These are phyloP conservation scores for Candida maltosa DNA, from an alignment of 805 yeast species.

Conservation along the genomic window DNA sequence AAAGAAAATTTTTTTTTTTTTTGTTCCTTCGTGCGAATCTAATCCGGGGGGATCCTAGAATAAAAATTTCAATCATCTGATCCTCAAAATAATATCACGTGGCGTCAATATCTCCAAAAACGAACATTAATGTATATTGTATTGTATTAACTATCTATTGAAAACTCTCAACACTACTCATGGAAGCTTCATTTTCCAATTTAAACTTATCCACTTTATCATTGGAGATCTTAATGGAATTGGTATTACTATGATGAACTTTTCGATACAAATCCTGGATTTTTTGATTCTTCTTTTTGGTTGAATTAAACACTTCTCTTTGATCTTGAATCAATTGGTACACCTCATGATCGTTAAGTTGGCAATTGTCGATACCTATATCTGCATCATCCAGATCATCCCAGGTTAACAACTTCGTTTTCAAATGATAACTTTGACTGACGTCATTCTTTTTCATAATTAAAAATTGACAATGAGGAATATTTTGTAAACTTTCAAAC, in stretches of 20 bases:
- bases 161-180: constrained; percentile 17
- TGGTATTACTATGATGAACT: no score
- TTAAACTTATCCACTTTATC: no score
- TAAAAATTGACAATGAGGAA: constrained; percentile 80
- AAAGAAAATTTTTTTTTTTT: neutral
- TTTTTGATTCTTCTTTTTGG: constrained; percentile 40
- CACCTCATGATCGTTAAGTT: constrained; percentile 38
- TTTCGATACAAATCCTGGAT: constrained; percentile 38
- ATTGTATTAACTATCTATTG: constrained; percentile 1
- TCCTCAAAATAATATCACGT: neutral
- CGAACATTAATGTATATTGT: neutral
- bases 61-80: neutral
- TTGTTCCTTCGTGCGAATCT: no score
- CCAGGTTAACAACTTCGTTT: constrained; percentile 72
- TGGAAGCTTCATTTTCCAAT: constrained; percentile 25
- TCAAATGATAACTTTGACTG: constrained; percentile 50
- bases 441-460: constrained; percentile 63
- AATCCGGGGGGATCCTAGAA: no score
- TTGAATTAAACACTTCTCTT: constrained; percentile 30
- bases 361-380: constrained; percentile 27
- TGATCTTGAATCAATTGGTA: constrained; percentile 35
- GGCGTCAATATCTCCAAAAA: constrained; percentile 3
- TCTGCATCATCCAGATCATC: constrained; percentile 48
- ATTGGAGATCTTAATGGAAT: no score
- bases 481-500: constrained; percentile 78